Conservation (phyloP, 208 protist species). For the Vickermania ingenoplastis region DNA sequence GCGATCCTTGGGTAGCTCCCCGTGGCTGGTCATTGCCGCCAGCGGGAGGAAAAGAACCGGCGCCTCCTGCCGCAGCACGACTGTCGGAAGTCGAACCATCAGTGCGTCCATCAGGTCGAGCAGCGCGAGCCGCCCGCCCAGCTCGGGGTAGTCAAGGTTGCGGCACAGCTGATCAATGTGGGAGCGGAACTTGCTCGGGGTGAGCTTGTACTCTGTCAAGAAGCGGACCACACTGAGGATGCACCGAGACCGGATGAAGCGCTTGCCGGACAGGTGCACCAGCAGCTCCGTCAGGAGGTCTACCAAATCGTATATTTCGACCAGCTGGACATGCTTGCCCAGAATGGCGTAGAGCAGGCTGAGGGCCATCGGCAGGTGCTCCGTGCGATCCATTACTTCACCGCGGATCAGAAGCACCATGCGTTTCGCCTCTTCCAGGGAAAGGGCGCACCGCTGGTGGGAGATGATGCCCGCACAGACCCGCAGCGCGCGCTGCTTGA, state of each 20-base stretch:
- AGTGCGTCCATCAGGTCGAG: slow-evolving; percentile 74
- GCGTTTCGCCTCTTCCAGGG: slow-evolving; percentile 41
- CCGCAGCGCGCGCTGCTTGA: slow-evolving; percentile 85
- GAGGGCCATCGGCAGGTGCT: slow-evolving; percentile 76
- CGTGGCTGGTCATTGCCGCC: slow-evolving; percentile 41
- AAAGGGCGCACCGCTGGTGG: slow-evolving; percentile 62
- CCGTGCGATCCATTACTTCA: slow-evolving; percentile 75
- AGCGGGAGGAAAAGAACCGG: slow-evolving; percentile 65
- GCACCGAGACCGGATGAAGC: slow-evolving; percentile 60
- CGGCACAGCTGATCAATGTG: slow-evolving; percentile 80
- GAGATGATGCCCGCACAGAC: slow-evolving; percentile 65
- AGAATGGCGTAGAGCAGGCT: slow-evolving; percentile 77
- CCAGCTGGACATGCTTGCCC: slow-evolving; percentile 77
- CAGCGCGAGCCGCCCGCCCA: slow-evolving; percentile 64
- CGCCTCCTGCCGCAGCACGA: slow-evolving; percentile 71
- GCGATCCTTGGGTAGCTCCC: slow-evolving; percentile 53
- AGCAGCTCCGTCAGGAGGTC: slow-evolving; percentile 80
- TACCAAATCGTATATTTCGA: slow-evolving; percentile 85
- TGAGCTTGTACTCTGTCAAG: slow-evolving; percentile 87
- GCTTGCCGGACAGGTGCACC: slow-evolving; percentile 61
- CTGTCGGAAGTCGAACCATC: slow-evolving; percentile 55
- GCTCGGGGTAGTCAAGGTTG: slow-evolving; percentile 82
- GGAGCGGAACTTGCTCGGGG: slow-evolving; percentile 77
- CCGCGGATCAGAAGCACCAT: slow-evolving; percentile 52
- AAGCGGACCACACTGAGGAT: slow-evolving; percentile 73